Conservation (phyloP, 257 asterid species). For the Penstemon barbatus region DNA sequence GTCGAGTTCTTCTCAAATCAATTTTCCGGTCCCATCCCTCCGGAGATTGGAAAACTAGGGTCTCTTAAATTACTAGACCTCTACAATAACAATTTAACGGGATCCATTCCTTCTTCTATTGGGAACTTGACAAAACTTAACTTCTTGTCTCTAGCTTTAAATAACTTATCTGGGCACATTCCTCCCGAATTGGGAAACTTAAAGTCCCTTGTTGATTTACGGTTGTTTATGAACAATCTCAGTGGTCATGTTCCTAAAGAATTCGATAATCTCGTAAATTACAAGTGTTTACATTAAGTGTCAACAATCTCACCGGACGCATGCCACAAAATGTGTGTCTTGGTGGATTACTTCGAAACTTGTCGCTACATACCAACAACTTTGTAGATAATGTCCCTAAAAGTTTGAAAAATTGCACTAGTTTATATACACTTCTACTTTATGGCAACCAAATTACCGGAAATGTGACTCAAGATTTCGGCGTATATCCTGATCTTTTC, state of each 20-base stretch:
- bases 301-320: slow-evolving; percentile 34
- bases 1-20: slow-evolving; percentile 20
- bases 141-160: neutral
- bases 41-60: slow-evolving; percentile 26
- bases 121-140: slow-evolving; percentile 15
- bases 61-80: slow-evolving; percentile 11
- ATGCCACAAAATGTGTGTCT: slow-evolving; percentile 40
- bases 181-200: slow-evolving; percentile 12
- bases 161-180: slow-evolving; percentile 12
- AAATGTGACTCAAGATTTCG: slow-evolving; percentile 31
- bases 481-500: slow-evolving; percentile 35
- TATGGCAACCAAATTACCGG: slow-evolving; percentile 37
- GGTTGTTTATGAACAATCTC: slow-evolving; percentile 15
- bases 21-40: slow-evolving; percentile 32
- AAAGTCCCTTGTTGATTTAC: neutral
- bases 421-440: slow-evolving; percentile 30
- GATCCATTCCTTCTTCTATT: slow-evolving; percentile 18
- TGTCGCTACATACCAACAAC: slow-evolving; percentile 28
- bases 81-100: slow-evolving; percentile 12
- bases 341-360: slow-evolving; percentile 19
- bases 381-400: slow-evolving; percentile 33
- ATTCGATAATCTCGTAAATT: slow-evolving; percentile 19
- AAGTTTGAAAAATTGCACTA: slow-evolving; percentile 43
- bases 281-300: slow-evolving; percentile 9
- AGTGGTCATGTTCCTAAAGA: slow-evolving; percentile 15